phyloP scores from a whole-genome alignment of 257 asterid genomes.

The Solanum pennellii region DNA sequence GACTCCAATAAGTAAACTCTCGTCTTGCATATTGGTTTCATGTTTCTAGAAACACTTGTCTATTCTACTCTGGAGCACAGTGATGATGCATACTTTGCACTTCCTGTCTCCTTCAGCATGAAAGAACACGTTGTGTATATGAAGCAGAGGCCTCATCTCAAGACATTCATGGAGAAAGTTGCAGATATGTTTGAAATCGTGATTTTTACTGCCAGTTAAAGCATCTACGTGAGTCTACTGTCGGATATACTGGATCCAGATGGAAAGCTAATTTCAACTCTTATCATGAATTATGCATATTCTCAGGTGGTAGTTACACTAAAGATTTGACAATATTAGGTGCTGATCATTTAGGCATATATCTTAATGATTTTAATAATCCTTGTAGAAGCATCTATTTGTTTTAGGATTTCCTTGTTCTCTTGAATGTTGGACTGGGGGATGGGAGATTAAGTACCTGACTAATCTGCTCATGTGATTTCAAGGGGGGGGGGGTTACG shows the following conservation, averaged over 20 bases:
- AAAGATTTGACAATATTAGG: conserved; percentile 88
- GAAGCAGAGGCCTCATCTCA: conserved; percentile 74
- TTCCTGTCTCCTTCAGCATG: conserved; percentile 69
- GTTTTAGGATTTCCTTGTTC: background rate
- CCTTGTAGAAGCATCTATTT: background rate
- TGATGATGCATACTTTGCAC: conserved; percentile 75
- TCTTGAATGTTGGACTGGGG: background rate
- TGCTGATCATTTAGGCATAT: conserved; percentile 48
- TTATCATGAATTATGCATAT: conserved; percentile 80
- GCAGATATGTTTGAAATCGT: conserved; percentile 81
- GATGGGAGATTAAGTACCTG: background rate
- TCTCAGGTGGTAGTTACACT: conserved; percentile 51
- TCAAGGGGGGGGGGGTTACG: background rate
- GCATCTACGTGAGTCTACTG: conserved; percentile 72
- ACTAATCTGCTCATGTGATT: background rate
- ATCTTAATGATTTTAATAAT: background rate
- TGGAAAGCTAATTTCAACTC: conserved; percentile 56
- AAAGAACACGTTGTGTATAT: conserved; percentile 78
- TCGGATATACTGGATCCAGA: conserved; percentile 85
- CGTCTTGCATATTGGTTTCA: background rate
- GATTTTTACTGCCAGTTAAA: conserved; percentile 88
- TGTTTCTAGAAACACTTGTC: conserved; percentile 78
- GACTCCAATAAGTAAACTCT: background rate
- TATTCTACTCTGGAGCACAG: conserved; percentile 72
- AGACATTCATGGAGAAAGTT: conserved; percentile 54